Evolutionary conservation across 2,329 filamentous ascomycete genomes (phyloP), one percentile per base, ranked within the genome.

Genomic region (Paracoccidioides lutzii): DNA sequence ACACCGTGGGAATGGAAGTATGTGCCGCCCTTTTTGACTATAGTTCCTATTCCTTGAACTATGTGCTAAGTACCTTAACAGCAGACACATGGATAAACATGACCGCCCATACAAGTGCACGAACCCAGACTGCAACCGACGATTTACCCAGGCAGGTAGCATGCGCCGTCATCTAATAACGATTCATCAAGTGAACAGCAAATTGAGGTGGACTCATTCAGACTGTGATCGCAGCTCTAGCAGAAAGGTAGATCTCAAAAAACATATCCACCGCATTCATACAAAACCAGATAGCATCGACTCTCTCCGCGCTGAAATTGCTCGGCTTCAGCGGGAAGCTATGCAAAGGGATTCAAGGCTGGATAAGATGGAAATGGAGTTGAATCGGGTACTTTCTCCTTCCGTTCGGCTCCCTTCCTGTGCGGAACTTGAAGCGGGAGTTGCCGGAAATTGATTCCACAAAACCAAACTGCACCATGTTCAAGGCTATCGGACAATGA

Each of bases 41-140:
- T 6, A 43, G 15, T 43, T 43, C 35, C 55, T 15, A 52, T 22
- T 43, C 38, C 56, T 37, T 52, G 12, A 43, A 12, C 7, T 43
- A 30, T 12, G 52, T 49, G 30, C 32, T 10, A 45, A 55, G 50
- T 46, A 15, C 44, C 55, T 58, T 37, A 54, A 59, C 61, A 95
- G 89, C 68, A 96, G 96, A 74, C 91, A 97, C 69, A 96, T 96
- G 90, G 91, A 97, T 74, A 95, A 95, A 69, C 91, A 97, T 69
- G 90, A 95, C 63, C 81, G 91, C 10, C 91, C 91, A 1, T 97
- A 96, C 68, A 87, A 89, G 65, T 97, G 91, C 70, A 78, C 76
- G 28, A 83, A 85, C 46, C 78, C 81, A n/a, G 87, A 85, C 41
- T 96, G 91, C 71, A 88, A 91, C 65, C 95, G 95, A 53, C 90